Conservation (phyloP, 2,329 filamentous ascomycete genomes). For the Fusarium luffae region DNA sequence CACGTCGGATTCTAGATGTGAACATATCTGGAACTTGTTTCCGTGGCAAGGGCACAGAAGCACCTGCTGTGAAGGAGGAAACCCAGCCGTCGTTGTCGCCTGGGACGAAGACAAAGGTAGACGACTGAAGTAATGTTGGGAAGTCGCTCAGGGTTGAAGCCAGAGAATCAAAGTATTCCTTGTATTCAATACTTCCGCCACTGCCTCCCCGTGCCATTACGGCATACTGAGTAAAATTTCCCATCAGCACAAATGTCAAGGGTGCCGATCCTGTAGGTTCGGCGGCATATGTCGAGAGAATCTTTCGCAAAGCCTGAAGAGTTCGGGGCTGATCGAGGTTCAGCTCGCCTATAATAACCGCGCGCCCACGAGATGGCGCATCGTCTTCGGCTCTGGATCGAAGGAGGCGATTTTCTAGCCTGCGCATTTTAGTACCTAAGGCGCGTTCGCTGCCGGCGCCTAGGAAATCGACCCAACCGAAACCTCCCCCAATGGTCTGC, state of each 20-base stretch:
- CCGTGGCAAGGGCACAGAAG: constrained; percentile 75
- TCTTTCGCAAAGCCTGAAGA: constrained; percentile 81
- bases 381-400: constrained; percentile 51
- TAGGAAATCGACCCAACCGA: constrained; percentile 97
- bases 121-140: constrained; percentile 78
- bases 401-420: constrained; percentile 77
- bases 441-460: constrained; percentile 91
- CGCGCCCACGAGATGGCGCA: constrained; percentile 58
- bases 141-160: constrained; percentile 87
- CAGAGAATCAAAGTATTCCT: constrained; percentile 92
- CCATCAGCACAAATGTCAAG: constrained; percentile 82
- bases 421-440: constrained; percentile 83
- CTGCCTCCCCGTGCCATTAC: constrained; percentile 75
- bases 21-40: constrained; percentile 87
- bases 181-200: constrained; percentile 92
- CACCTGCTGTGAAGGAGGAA: constrained; percentile 83
- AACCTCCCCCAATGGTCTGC: constrained; percentile 78
- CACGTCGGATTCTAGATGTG: constrained; percentile 84
- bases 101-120: constrained; percentile 91
- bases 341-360: constrained; percentile 86
- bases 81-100: constrained; percentile 99
- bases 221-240: constrained; percentile 80
- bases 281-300: constrained; percentile 78
- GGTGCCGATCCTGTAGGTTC: constrained; percentile 74
- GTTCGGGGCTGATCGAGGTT: constrained; percentile 87